These are phyloP conservation scores for Verbascum thapsus DNA, from an alignment of 257 asterid genomes.

Conservation along the genomic window DNA sequence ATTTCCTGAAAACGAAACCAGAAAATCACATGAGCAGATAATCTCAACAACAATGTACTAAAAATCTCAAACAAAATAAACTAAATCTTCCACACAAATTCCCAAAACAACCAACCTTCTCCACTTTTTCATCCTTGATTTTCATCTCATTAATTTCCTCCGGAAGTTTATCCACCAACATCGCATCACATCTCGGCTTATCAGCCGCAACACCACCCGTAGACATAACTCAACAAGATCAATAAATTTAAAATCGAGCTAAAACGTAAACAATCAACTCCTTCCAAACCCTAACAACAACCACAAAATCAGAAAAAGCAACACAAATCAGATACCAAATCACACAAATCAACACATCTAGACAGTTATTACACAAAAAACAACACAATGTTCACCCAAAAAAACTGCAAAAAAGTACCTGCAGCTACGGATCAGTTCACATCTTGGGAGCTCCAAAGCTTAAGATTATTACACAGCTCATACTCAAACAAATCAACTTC, in stretches of 20 bases:
- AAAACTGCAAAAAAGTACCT: too few relatives aligned
- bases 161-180: slow-evolving; percentile 77
- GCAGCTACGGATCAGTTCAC: slow-evolving; percentile 38
- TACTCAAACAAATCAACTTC: slow-evolving; percentile 17
- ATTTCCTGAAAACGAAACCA: slow-evolving; percentile 70
- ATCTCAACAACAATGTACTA: neutral
- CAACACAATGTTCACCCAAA: slow-evolving; percentile 10
- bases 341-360: neutral
- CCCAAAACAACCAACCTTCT: slow-evolving; percentile 50
- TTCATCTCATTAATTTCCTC: slow-evolving; percentile 76
- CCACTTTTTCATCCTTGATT: slow-evolving; percentile 79
- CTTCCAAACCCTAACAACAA: slow-evolving; percentile 31
- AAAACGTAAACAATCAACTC: slow-evolving; percentile 22
- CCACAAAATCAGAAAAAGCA: slow-evolving; percentile 5
- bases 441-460: slow-evolving; percentile 24
- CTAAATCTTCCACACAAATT: neutral
- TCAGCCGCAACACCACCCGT: slow-evolving; percentile 55
- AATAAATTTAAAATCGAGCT: too few relatives aligned
- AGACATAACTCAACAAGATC: slow-evolving; percentile 37
- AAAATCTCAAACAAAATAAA: neutral
- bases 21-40: neutral
- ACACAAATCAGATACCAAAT: neutral
- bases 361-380: neutral
- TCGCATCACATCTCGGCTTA: slow-evolving; percentile 52
- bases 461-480: slow-evolving; percentile 14